Conservation (phyloP, 169 alveolate species). For the Plasmodium reichenowi region DNA sequence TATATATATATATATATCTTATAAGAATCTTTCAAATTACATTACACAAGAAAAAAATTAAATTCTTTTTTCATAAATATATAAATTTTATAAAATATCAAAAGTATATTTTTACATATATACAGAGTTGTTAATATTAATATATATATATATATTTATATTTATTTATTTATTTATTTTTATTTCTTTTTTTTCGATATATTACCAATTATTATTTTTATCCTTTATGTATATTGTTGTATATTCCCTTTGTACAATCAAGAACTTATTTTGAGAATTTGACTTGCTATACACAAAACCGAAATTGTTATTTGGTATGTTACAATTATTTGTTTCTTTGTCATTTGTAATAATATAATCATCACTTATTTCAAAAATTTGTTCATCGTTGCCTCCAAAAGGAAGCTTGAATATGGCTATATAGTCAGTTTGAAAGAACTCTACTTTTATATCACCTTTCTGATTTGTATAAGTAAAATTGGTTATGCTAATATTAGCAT, state of each 20-base stretch:
- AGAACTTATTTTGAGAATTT: background rate
- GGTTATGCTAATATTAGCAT: conserved; percentile 39
- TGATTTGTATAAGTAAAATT: conserved; percentile 29
- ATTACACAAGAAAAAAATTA: background rate
- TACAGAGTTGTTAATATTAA: too few relatives aligned
- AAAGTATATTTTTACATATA: too few relatives aligned
- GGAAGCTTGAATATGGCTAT: conserved; percentile 23
- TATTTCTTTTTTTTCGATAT: background rate
- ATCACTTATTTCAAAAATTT: conserved; percentile 35
- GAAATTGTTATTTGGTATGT: background rate
- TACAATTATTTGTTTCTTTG: conserved; percentile 21
- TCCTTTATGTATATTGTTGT: conserved; percentile 29
- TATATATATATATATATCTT: too few relatives aligned
- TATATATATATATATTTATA: conserved; percentile 9
- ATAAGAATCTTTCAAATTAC: too few relatives aligned
- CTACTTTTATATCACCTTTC: conserved; percentile 12
- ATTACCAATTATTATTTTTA: conserved; percentile 46
- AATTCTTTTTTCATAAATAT: conserved; percentile 1
- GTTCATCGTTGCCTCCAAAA: conserved; percentile 8
- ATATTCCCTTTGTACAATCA: conserved; percentile 36
- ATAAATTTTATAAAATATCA: too few relatives aligned
- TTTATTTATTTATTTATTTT: background rate
- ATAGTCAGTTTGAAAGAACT: conserved; percentile 41
- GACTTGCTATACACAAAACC: conserved; percentile 13
- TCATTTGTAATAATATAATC: conserved; percentile 39